Conservation (phyloP, 768 basidiomycete genomes). For the Hortiboletus campestris region DNA sequence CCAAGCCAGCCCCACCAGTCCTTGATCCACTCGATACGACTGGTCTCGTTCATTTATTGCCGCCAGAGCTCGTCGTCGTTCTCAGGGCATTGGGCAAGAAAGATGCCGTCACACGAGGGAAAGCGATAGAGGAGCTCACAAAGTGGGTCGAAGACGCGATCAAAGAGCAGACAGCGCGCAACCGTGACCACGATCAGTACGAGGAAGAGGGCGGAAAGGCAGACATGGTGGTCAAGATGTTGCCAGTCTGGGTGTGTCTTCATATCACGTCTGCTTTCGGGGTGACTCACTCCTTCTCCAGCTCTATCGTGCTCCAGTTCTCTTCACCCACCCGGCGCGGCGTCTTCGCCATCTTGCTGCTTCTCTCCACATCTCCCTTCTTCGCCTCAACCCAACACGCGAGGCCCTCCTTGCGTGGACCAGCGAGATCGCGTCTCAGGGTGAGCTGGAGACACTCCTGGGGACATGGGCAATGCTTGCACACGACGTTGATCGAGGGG, state of each 20-base stretch:
- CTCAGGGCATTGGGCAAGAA: conserved; percentile 85
- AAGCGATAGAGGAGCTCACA: conserved; percentile 81
- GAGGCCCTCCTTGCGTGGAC: conserved; percentile 51
- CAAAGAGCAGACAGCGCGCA: conserved; percentile 42
- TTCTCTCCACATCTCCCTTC: conserved; percentile 60
- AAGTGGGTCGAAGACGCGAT: conserved; percentile 61
- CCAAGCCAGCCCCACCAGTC: conserved; percentile 68
- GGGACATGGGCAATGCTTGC: conserved; percentile 74
- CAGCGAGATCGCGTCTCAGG: conserved; percentile 43
- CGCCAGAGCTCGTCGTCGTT: conserved; percentile 80
- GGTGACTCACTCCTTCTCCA: conserved; percentile 30
- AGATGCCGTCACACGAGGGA: conserved; percentile 77
- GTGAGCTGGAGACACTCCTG: conserved; percentile 55
- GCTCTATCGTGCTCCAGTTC: conserved; percentile 83
- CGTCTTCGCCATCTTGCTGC: conserved; percentile 65
- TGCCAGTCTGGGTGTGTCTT: conserved; percentile 87
- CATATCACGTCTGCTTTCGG: background rate
- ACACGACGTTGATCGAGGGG: conserved; percentile 68
- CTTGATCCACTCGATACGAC: conserved; percentile 87
- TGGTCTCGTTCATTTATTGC: conserved; percentile 70
- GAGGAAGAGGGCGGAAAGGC: conserved; percentile 18
- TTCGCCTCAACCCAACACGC: conserved; percentile 51
- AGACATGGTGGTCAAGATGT: conserved; percentile 49
- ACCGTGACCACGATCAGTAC: conserved; percentile 7
- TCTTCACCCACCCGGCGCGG: conserved; percentile 79